Conservation (phyloP, 345 rosid genomes). For the Sisymbrium altissimum region DNA sequence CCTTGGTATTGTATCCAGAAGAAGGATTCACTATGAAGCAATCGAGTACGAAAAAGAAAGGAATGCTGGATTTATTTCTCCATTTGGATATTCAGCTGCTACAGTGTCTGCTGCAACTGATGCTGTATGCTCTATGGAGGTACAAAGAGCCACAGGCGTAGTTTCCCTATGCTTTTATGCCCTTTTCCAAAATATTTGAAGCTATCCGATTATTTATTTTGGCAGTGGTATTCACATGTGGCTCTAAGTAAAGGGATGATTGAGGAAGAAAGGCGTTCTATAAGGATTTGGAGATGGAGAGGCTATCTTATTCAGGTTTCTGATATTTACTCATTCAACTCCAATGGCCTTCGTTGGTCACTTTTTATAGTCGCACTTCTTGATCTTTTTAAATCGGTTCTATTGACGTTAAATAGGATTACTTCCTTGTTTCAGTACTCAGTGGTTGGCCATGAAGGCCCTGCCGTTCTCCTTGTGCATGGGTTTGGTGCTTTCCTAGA, state of each 20-base stretch:
- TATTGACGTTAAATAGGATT: conserved; percentile 1
- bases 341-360: background rate
- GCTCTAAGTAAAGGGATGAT: conserved; percentile 46
- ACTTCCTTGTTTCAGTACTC: conserved; percentile 47
- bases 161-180: background rate
- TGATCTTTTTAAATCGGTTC: background rate
- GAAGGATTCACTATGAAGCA: conserved; percentile 73
- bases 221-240: conserved; percentile 84
- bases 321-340: background rate
- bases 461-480: conserved; percentile 77
- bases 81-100: conserved; percentile 77
- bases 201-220: conserved; percentile 15
- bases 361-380: conserved; percentile 3
- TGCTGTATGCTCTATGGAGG: conserved; percentile 85
- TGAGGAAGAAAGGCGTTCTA: conserved; percentile 29
- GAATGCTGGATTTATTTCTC: conserved; percentile 83
- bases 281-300: conserved; percentile 80
- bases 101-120: conserved; percentile 68
- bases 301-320: conserved; percentile 80
- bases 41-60: conserved; percentile 77
- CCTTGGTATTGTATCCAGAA: conserved; percentile 81
- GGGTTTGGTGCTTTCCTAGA: conserved; percentile 96
- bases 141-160: conserved; percentile 18
- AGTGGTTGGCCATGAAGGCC: conserved; percentile 58
- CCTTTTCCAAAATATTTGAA: conserved; percentile 15